These are phyloP conservation scores for Aspergillus sp. DNA, from an alignment of 2,329 filamentous ascomycete genomes.

Conservation along the genomic window DNA sequence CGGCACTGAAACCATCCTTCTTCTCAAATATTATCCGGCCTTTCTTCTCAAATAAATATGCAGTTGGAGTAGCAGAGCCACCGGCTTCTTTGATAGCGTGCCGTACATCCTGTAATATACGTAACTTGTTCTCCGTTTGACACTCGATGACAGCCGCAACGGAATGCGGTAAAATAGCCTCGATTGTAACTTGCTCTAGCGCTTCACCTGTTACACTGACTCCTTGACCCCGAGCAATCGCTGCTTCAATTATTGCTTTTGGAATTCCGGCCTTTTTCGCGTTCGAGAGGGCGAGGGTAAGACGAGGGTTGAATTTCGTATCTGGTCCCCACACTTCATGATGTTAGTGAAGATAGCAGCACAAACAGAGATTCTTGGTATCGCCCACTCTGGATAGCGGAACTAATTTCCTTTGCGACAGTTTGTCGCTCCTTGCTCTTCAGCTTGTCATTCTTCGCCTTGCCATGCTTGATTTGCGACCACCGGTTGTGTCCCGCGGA, in stretches of 20 bases:
- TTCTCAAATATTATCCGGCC: conserved; percentile 71
- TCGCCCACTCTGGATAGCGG: conserved; percentile 69
- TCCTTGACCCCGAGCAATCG: conserved; percentile 86
- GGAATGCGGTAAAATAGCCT: conserved; percentile 74
- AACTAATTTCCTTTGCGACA: conserved; percentile 71
- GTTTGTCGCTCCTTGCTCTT: conserved; percentile 70
- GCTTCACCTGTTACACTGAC: conserved; percentile 70
- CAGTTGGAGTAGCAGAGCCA: conserved; percentile 70
- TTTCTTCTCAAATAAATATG: conserved; percentile 80
- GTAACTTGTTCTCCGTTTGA: conserved; percentile 77
- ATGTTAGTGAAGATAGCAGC: conserved; percentile 11
- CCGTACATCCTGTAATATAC: conserved; percentile 72
- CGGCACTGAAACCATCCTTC: conserved; percentile 56
- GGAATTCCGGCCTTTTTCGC: conserved; percentile 87
- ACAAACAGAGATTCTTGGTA: not conserved
- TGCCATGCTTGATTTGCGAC: conserved; percentile 95
- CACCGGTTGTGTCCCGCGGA: conserved; percentile 83
- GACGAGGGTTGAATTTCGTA: conserved; percentile 69
- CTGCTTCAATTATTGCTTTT: conserved; percentile 78
- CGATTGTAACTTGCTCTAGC: conserved; percentile 76
- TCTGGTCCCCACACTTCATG: conserved; percentile 71
- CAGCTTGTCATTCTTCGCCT: conserved; percentile 74
- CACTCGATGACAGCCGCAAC: conserved; percentile 79
- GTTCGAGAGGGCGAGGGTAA: conserved; percentile 69
- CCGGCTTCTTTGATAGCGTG: conserved; percentile 68